phyloP scores from a whole-genome alignment of 2,329 filamentous ascomycete genomes.

The Gaeumannomyces tritici region DNA sequence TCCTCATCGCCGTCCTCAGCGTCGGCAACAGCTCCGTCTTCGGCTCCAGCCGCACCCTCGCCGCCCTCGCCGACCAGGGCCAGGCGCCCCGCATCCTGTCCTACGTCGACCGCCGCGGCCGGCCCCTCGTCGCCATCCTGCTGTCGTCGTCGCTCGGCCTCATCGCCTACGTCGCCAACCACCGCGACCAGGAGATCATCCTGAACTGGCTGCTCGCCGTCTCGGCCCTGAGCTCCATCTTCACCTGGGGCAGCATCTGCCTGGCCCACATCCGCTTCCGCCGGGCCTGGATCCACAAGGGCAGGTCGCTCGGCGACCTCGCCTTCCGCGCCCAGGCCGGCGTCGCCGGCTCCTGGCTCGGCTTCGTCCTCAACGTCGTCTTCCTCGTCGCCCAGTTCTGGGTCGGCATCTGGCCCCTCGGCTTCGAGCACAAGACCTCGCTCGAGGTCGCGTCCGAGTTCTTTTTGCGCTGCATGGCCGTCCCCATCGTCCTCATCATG shows the following conservation, averaged over 20 bases:
- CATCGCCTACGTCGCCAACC: constrained; percentile 67
- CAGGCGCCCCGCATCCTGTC: constrained; percentile 70
- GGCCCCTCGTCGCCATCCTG: constrained; percentile 65
- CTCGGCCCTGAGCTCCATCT: constrained; percentile 63
- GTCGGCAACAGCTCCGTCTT: constrained; percentile 91
- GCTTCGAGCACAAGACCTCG: constrained; percentile 33
- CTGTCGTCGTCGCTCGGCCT: constrained; percentile 61
- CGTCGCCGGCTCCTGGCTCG: constrained; percentile 69
- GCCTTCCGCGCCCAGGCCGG: constrained; percentile 77
- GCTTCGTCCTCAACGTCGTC: constrained; percentile 63
- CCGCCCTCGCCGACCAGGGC: constrained; percentile 78
- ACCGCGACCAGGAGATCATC: constrained; percentile 46
- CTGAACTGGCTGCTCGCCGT: constrained; percentile 75
- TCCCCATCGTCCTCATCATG: constrained; percentile 57
- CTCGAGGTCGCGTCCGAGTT: constrained; percentile 50
- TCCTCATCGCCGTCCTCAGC: constrained; percentile 80
- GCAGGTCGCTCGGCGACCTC: constrained; percentile 64
- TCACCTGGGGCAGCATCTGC: constrained; percentile 80
- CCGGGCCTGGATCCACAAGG: constrained; percentile 60
- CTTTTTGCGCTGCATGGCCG: constrained; percentile 64
- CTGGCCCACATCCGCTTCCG: constrained; percentile 91
- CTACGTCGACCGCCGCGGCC: constrained; percentile 76
- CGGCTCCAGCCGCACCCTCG: constrained; percentile 81
- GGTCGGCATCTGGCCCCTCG: constrained; percentile 71
- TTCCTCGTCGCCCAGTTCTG: constrained; percentile 82